phyloP scores from a whole-genome alignment of 2,329 filamentous ascomycete genomes.

The Rhexocercosporidium sp. region DNA sequence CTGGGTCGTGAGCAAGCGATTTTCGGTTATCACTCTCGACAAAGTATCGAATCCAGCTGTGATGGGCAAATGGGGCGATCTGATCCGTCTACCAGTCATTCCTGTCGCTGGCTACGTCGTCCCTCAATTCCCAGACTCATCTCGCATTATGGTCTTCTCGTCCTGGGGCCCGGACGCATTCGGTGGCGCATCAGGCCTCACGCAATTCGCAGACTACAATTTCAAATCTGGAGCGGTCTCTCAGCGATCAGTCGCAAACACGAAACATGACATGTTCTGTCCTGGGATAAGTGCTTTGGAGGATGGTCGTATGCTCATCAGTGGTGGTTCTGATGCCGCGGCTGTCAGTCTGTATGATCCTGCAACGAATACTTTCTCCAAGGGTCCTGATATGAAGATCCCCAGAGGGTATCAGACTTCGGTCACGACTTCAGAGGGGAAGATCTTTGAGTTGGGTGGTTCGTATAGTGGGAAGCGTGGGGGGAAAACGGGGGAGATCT shows the following conservation, averaged over 20 bases:
- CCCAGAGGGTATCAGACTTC: conserved; percentile 18
- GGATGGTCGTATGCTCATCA: conserved; percentile 23
- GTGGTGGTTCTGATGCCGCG: conserved; percentile 23
- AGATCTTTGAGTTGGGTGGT: conserved; percentile 19
- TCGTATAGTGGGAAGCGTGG: conserved; percentile 10
- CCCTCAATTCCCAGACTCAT: conserved; percentile 6
- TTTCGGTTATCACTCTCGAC: neutral
- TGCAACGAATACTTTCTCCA: conserved; percentile 7
- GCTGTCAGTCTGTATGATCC: conserved; percentile 26
- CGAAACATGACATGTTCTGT: conserved; percentile 33
- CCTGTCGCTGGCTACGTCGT: conserved; percentile 13
- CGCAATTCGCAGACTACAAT: conserved; percentile 14
- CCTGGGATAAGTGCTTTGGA: conserved; percentile 27
- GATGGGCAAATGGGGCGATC: conserved; percentile 3
- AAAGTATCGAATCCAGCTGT: neutral
- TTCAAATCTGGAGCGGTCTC: conserved; percentile 4
- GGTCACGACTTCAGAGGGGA: conserved; percentile 15
- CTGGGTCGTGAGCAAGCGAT: conserved; percentile 1
- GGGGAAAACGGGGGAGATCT: conserved; percentile 50
- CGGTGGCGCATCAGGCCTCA: neutral
- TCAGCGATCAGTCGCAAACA: conserved; percentile 13
- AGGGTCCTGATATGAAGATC: conserved; percentile 13
- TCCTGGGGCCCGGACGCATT: conserved; percentile 10
- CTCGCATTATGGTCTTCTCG: conserved; percentile 12
- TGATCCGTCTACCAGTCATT: conserved; percentile 15